Percentiles rank a stretch among this genome's conserved stretches.
These are phyloP conservation scores for Coffea eugenioides DNA, from an alignment of 257 asterid genomes.

Conservation along the genomic window DNA sequence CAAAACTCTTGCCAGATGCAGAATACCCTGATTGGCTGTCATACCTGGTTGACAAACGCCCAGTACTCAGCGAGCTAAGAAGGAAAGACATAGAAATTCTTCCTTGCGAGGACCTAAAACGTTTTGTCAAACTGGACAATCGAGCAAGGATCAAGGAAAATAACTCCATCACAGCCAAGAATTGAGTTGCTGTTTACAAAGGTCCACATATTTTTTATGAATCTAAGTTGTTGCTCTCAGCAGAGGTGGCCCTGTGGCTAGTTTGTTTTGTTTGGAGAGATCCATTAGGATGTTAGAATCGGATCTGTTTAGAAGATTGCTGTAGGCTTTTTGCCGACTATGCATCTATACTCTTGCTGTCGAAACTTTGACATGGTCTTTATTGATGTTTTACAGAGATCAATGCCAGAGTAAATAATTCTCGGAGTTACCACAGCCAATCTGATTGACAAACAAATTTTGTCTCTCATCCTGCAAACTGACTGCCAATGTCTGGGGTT, in stretches of 20 bases:
- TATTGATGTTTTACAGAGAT: not conserved
- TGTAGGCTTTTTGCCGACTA: not conserved
- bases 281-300: not conserved
- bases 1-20: conserved; percentile 73
- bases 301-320: not conserved
- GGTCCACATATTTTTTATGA: not conserved
- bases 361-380: not conserved
- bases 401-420: not conserved
- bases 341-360: not conserved
- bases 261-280: not conserved
- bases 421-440: not conserved
- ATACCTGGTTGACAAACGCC: conserved; percentile 72
- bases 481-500: not conserved
- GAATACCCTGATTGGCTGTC: conserved; percentile 93
- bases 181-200: not conserved
- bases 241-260: not conserved
- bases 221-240: not conserved
- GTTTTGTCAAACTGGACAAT: conserved; percentile 89
- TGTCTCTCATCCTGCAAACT: not conserved
- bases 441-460: not conserved
- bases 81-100: conserved; percentile 60
- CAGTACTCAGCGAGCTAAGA: conserved; percentile 81
- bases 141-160: conserved; percentile 94
- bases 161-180: conserved; percentile 70
- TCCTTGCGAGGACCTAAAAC: conserved; percentile 74